Evolutionary conservation across 306 rosid genomes (phyloP).

Genomic region (Coriaria nepalensis): DNA sequence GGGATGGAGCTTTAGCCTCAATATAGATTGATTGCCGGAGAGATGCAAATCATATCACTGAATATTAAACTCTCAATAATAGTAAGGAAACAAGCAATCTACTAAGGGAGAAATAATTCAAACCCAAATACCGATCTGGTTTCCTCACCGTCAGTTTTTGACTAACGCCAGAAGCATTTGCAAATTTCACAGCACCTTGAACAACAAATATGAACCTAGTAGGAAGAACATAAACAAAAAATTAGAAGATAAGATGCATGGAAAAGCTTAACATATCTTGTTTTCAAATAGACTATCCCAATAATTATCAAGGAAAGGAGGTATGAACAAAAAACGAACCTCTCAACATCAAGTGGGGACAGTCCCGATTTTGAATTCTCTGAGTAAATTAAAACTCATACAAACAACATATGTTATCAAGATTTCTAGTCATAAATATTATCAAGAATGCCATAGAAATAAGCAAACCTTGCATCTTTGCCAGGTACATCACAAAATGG

Average conservation of each 20-base stretch:
- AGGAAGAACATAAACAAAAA: conserved; percentile 18
- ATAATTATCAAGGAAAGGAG: too few species aligned
- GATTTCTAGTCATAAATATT: too few species aligned
- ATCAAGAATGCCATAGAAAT: too few species aligned
- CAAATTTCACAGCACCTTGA: conserved; percentile 51
- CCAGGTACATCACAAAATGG: conserved; percentile 80
- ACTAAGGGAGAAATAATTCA: background rate
- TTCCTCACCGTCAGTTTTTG: conserved; percentile 41
- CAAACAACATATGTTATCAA: too few species aligned
- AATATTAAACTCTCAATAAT: too few species aligned
- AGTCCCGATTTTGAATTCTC: conserved; percentile 59
- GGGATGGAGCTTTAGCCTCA: too few species aligned
- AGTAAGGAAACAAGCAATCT: conserved; percentile 5
- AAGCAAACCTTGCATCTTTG: conserved; percentile 75
- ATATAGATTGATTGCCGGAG: too few species aligned
- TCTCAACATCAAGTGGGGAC: conserved; percentile 54
- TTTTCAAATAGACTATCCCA: too few species aligned
- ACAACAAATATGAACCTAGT: conserved; percentile 79
- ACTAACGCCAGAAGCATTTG: conserved; percentile 23
- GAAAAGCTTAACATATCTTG: conserved; percentile 1
- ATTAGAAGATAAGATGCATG: conserved; percentile 11
- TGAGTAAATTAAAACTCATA: conserved; percentile 26
- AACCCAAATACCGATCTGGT: conserved; percentile 9
- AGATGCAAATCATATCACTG: too few species aligned
- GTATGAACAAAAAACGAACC: conserved; percentile 21